Evolutionary conservation across 495 filamentous ascomycete species (phyloP), one percentile per base, ranked within the genome.

Genomic region (Venustampulla echinocandica): DNA sequence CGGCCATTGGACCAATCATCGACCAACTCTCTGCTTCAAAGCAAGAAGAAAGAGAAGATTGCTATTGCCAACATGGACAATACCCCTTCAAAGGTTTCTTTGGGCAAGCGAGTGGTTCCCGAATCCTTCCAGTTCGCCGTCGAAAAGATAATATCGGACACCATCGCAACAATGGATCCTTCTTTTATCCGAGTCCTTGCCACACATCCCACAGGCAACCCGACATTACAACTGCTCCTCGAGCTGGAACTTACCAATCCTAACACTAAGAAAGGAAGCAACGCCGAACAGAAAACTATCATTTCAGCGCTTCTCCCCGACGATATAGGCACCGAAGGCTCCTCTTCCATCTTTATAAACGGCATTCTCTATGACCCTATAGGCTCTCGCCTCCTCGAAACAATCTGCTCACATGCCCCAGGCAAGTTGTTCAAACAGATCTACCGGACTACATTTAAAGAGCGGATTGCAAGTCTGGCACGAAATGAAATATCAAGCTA

Each of bases 401-500:
- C 80, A 1, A 80, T 98, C 45, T 74, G 95, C 49, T 73, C 75
- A 9, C 70, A 80, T 55, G 82, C 83, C 22, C 88, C 90, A 0
- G 89, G 86, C 22, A 94, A 86, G 57, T 71, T 85, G 15, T 97
- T 97, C 74, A 95, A 95, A 59, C 73, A 75, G 17, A 61, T 98
- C 0, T 84, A 90, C 58, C 75, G 73, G 33, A 77, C 79, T 37
- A 76, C 84, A 49, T 83, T 97, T 50, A 77, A 76, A 45, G 80
- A 81, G 1, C 76, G 86, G 4, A 81, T 97, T 35, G 76, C 76
- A 2, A 83, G 75, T 28, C 68, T 95, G 25, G 73, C 90, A 1
- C 82, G 87, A 34, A 97, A 97, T 61, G 87, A 87, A 51, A 86
- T 87, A 46, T 87, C 92, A 7, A 80, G 79, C 17, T 97, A 92